Evolutionary conservation across 441 rosid species (phyloP).

Genomic region (Adansonia madagascariensis): DNA sequence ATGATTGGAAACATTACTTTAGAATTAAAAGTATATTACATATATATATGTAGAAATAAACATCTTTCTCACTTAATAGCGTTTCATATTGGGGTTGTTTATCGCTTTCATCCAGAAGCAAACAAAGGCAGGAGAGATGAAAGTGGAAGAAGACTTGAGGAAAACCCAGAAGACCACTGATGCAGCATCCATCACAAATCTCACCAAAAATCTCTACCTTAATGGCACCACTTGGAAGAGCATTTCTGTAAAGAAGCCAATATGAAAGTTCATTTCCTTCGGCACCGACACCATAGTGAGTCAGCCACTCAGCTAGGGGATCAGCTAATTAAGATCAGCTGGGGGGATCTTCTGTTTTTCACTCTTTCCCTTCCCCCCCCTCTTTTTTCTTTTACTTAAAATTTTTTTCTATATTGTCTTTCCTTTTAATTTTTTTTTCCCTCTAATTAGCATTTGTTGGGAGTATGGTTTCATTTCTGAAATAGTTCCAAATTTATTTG

Average conservation of each 20-base stretch:
- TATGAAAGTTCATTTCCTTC: constrained; percentile 27
- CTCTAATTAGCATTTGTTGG: not conserved
- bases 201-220: constrained; percentile 58
- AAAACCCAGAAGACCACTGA: constrained; percentile 23
- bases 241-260: constrained; percentile 30
- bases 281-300: constrained; percentile 24
- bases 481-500: not conserved
- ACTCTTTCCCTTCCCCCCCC: too few relatives aligned
- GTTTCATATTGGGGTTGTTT: not conserved
- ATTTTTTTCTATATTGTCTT: not conserved
- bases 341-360: not conserved
- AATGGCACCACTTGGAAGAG: constrained; percentile 36
- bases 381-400: not conserved
- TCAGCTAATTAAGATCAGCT: not conserved
- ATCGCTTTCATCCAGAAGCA: constrained; percentile 28
- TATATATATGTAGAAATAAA: not conserved
- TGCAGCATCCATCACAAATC: constrained; percentile 44
- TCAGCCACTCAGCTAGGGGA: not conserved
- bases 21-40: not conserved
- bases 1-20: not conserved
- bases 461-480: not conserved
- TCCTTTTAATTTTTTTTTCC: too few relatives aligned
- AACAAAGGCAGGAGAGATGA: constrained; percentile 26
- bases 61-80: not conserved
- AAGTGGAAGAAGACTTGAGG: constrained; percentile 27